These are phyloP conservation scores for Solanum pennellii DNA, from an alignment of 257 asterid genomes.

Conservation along the genomic window DNA sequence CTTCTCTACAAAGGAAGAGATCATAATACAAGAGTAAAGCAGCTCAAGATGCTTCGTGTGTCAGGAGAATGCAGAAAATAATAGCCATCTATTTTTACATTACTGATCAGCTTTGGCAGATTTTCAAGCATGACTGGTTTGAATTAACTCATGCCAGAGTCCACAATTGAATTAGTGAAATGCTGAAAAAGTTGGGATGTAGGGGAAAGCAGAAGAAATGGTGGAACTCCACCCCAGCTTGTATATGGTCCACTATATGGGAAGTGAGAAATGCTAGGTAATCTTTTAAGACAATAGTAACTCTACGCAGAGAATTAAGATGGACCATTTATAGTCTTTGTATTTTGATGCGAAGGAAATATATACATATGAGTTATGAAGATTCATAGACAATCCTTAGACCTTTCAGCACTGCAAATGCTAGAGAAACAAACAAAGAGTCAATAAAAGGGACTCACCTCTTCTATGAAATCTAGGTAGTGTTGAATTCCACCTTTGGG, in stretches of 20 bases:
- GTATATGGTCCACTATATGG: not conserved
- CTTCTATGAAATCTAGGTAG: conserved; percentile 76
- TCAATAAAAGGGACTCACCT: conserved; percentile 37
- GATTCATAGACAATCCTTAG: not conserved
- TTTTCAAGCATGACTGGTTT: not conserved
- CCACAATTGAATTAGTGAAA: not conserved
- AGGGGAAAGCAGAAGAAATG: not conserved
- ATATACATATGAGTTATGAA: not conserved
- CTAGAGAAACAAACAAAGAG: not conserved
- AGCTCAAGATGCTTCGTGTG: not conserved
- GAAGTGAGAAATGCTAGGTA: not conserved
- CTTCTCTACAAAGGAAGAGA: not conserved
- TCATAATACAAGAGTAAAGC: not conserved
- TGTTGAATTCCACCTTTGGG: conserved; percentile 68
- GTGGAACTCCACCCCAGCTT: not conserved
- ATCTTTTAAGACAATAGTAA: not conserved
- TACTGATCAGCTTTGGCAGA: not conserved
- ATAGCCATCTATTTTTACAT: not conserved
- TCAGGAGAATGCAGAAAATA: not conserved
- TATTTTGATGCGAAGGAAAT: not conserved
- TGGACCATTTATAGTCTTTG: not conserved
- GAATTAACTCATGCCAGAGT: not conserved
- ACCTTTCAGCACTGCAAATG: not conserved
- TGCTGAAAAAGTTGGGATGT: not conserved
- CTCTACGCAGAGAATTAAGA: not conserved